These are phyloP conservation scores for Peniophora sp. DNA, from an alignment of 1,284 basidiomycete genomes.

Conservation along the genomic window DNA sequence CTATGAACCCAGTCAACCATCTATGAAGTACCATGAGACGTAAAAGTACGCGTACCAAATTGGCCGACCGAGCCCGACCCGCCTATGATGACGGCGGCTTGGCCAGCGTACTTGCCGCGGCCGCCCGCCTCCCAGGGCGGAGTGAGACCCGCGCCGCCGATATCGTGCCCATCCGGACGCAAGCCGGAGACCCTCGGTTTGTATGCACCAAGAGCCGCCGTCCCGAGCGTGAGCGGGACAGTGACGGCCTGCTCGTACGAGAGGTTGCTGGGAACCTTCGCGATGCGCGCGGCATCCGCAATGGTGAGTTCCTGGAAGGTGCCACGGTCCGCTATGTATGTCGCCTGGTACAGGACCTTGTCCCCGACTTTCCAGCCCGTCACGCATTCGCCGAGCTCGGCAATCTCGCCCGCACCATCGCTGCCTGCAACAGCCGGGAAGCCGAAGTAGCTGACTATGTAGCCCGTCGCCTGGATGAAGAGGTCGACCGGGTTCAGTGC, in stretches of 20 bases:
- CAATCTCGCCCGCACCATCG: not conserved
- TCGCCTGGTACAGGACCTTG: not conserved
- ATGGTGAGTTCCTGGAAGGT: constrained; percentile 9
- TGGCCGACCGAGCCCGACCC: constrained; percentile 28
- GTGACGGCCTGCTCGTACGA: constrained; percentile 1
- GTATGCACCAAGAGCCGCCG: constrained; percentile 10
- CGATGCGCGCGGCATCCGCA: constrained; percentile 1
- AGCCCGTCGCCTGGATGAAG: not conserved
- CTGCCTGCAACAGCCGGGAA: not conserved
- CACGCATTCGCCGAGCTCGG: not conserved
- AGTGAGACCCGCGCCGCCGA: constrained; percentile 11
- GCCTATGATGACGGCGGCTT: constrained; percentile 26
- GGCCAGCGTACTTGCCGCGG: constrained; percentile 16
- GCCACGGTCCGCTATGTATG: not conserved
- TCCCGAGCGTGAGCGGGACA: constrained; percentile 12
- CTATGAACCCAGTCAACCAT: constrained; percentile 9
- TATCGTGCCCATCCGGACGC: constrained; percentile 1
- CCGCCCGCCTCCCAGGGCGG: constrained; percentile 18
- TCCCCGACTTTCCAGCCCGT: not conserved
- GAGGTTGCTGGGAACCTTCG: constrained; percentile 3
- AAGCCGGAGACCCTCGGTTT: constrained; percentile 1
- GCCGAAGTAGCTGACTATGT: not conserved
- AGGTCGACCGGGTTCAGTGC: constrained; percentile 3
- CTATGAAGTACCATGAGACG: constrained; percentile 2
- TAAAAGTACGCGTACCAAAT: constrained; percentile 17